Base-by-base conservation (phyloP, 2,329 filamentous ascomycete genomes). In the Acephala macrosclerotiorum region DNA sequence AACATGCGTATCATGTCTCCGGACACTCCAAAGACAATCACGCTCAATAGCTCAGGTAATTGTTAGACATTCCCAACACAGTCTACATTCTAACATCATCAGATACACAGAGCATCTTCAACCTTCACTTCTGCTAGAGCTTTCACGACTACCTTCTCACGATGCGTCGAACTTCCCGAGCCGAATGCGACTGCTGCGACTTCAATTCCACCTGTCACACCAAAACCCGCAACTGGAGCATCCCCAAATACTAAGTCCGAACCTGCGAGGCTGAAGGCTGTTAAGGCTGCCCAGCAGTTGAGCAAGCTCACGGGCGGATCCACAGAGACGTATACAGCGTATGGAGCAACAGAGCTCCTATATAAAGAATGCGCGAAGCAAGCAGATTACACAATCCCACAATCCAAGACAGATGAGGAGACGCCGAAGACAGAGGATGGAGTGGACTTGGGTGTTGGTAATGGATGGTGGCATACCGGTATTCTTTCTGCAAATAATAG, bases 381-480 rank as follows among this genome's bases (percentile, higher is more conserved):
- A 25, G 72, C 74, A 40, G 63, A 71, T 29, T 75, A 75, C 35
- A 66, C 61, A 20, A 73, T 74, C 33, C 69, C 71, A n/a, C 64
- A 71, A 56, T 63, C 68, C 3, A 51, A 57, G 11, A 61, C 72
- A 71, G 90, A 90, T 71, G 87, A 85, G 0, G 84, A 87, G 57
- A 86, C 96, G 61, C 86, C 88, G 33, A 90, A 89, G 77, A 91
- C 91, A 2, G 87, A 87, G 61, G 89, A 91, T 36, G 94, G 93
- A 9, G 92, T 96, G 77, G 93, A 98, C 78, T 78, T 98, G 58
- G 94, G 95, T 18, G 82, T 87, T 26, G 90, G 90, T 3, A 83
- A 84, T 26, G 89, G 90, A 14, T 91, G 89, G 83, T 97, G 95
- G 95, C 93, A 96, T 77, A 83, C 89, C 74, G 88, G 93, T 96